phyloP scores from a whole-genome alignment of 148 eudicot species.

The Arctostaphylos glauca region DNA sequence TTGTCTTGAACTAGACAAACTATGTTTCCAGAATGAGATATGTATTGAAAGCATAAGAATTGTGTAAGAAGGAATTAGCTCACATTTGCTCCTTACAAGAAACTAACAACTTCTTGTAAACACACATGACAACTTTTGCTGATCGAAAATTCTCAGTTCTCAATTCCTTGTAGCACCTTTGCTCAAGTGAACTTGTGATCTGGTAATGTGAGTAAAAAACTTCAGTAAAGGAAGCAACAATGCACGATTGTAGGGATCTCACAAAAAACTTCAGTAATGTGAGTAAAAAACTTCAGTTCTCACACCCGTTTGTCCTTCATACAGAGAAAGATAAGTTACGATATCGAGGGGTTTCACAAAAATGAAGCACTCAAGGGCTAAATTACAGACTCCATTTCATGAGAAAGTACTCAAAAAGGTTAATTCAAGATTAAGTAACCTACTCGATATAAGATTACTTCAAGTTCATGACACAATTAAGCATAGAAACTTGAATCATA shows the following conservation, averaged over 20 bases:
- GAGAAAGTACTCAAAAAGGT: background rate
- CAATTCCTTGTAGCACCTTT: constrained; percentile 87
- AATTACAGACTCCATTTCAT: no score
- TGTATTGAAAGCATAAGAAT: background rate
- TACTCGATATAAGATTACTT: background rate
- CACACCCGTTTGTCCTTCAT: no score
- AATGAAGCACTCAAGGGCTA: no score
- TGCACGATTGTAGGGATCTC: background rate
- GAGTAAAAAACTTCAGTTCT: background rate
- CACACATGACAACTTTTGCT: constrained; percentile 67
- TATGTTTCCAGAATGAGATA: no score
- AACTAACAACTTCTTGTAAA: constrained; percentile 72
- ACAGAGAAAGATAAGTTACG: no score
- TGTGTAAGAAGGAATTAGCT: constrained; percentile 29
- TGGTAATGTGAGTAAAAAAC: constrained; percentile 31
- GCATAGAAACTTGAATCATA: background rate
- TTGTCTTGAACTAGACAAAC: no score
- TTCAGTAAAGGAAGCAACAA: constrained; percentile 3
- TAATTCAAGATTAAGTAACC: background rate
- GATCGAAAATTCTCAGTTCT: constrained; percentile 59
- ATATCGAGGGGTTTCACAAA: no score
- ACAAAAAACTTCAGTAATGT: background rate
- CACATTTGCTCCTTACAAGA: constrained; percentile 95
- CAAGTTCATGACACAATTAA: background rate
- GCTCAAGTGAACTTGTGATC: constrained; percentile 85